Evolutionary conservation across 1,284 basidiomycete genomes (phyloP).

Genomic region (Microbotryomycetes sp.): DNA sequence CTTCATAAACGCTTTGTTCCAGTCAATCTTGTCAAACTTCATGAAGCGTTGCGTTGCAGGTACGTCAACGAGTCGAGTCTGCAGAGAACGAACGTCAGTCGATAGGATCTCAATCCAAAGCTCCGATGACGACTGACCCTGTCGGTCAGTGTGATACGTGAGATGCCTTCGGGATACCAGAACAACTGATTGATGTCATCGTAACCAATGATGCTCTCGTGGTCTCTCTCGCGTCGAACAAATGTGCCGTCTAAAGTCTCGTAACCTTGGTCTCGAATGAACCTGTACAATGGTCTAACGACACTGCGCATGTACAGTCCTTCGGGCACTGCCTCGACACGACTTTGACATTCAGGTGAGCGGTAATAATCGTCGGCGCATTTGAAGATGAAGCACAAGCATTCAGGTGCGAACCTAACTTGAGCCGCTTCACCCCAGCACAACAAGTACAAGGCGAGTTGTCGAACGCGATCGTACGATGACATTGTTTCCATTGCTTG

Average conservation of each 20-base stretch:
- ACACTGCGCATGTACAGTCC: slow-evolving; percentile 88
- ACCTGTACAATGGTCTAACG: slow-evolving; percentile 92
- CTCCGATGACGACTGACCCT: slow-evolving; percentile 53
- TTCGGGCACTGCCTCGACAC: slow-evolving; percentile 88
- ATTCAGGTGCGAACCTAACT: slow-evolving; percentile 96
- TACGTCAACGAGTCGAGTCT: slow-evolving; percentile 83
- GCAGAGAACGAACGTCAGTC: slow-evolving; percentile 1
- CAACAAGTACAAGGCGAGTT: slow-evolving; percentile 90
- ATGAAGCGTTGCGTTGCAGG: slow-evolving; percentile 84
- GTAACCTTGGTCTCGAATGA: slow-evolving; percentile 96
- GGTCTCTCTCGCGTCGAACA: slow-evolving; percentile 83
- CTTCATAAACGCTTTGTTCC: slow-evolving; percentile 92
- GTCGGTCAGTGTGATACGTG: slow-evolving; percentile 79
- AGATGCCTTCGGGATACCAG: slow-evolving; percentile 99
- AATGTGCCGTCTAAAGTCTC: slow-evolving; percentile 95
- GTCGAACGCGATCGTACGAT: slow-evolving; percentile 93
- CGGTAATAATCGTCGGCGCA: slow-evolving; percentile 99
- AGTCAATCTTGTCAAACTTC: slow-evolving; percentile 90
- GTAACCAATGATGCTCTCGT: slow-evolving; percentile 93
- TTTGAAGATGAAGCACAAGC: slow-evolving; percentile 99
- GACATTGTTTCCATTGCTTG: slow-evolving; percentile 99
- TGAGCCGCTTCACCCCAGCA: slow-evolving; percentile 99
- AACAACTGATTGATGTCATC: slow-evolving; percentile 99
- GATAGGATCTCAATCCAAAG: background rate
- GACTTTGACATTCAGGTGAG: slow-evolving; percentile 94